phyloP scores from a whole-genome alignment of 805 yeast genomes.

The Peterozyma xylosa region DNA sequence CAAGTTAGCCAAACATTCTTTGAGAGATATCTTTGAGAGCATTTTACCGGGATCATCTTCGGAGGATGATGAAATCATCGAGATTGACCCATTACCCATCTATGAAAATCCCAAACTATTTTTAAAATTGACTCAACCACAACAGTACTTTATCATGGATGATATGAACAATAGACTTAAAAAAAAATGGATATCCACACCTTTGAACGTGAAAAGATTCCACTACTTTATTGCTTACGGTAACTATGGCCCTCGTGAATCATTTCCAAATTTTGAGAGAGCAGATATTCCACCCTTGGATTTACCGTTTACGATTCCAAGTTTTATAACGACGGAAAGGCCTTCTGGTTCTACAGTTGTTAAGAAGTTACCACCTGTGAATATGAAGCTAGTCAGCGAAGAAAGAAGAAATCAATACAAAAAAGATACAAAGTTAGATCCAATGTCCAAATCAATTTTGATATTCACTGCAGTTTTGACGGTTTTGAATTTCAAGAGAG shows the following conservation, averaged over 20 bases:
- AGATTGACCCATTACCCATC: conserved; percentile 25
- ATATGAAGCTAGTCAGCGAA: conserved; percentile 28
- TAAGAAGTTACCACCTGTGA: conserved; percentile 26
- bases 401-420: conserved; percentile 34
- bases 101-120: conserved; percentile 21
- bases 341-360: conserved; percentile 23
- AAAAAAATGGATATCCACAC: conserved; percentile 47
- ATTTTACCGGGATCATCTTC: conserved; percentile 19
- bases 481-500: conserved; percentile 47
- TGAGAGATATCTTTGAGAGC: conserved; percentile 29
- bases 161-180: conserved; percentile 32
- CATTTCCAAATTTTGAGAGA: conserved; percentile 37
- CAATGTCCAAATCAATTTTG: conserved; percentile 45
- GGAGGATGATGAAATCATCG: conserved; percentile 20
- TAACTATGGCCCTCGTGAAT: conserved; percentile 62
- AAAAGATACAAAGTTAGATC: conserved; percentile 48
- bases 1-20: conserved; percentile 28
- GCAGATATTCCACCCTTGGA: conserved; percentile 45
- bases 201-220: conserved; percentile 42
- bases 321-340: conserved; percentile 17
- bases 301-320: conserved; percentile 46
- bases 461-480: conserved; percentile 40
- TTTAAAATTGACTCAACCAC: conserved; percentile 39
- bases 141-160: conserved; percentile 47
- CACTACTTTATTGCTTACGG: conserved; percentile 62